A percentile compares a stretch with the other conserved stretches of the same genome.
Evolutionary conservation across 169 alveolate genomes (phyloP).

Genomic region (Eimeria tenella): DNA sequence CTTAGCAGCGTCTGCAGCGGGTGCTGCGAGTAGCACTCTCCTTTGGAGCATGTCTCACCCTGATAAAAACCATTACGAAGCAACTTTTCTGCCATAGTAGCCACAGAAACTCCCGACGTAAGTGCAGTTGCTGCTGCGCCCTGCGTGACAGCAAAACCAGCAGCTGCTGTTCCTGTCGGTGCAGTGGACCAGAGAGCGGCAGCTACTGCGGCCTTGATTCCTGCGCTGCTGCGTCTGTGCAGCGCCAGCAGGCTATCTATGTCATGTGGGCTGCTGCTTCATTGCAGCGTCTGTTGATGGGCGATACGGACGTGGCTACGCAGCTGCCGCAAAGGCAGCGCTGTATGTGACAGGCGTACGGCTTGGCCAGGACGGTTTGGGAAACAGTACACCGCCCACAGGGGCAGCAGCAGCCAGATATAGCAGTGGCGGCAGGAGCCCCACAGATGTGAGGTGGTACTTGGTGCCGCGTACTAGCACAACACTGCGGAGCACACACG

Average conservation of each 20-base stretch:
- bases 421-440: constrained; percentile 22
- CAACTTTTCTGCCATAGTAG: too few species aligned
- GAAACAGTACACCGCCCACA: constrained; percentile 16
- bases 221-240: too few species aligned
- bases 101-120: too few species aligned
- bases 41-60: too few species aligned
- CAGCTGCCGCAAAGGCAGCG: constrained; percentile 60
- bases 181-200: too few species aligned
- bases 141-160: too few species aligned
- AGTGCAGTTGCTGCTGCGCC: too few species aligned
- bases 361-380: not conserved
- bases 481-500: not conserved
- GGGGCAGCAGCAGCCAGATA: constrained; percentile 38
- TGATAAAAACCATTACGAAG: too few species aligned
- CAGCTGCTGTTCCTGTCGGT: too few species aligned
- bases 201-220: too few species aligned
- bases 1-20: too few species aligned
- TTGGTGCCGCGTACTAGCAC: not conserved
- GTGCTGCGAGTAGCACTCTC: too few species aligned
- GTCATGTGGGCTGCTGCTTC: constrained; percentile 12
- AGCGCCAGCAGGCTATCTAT: not conserved
- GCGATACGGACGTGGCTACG: not conserved
- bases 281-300: not conserved
- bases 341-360: constrained; percentile 21
- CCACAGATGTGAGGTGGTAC: not conserved